Conservation (phyloP, 2,329 filamentous ascomycete genomes). For the Penicillium polonicum region DNA sequence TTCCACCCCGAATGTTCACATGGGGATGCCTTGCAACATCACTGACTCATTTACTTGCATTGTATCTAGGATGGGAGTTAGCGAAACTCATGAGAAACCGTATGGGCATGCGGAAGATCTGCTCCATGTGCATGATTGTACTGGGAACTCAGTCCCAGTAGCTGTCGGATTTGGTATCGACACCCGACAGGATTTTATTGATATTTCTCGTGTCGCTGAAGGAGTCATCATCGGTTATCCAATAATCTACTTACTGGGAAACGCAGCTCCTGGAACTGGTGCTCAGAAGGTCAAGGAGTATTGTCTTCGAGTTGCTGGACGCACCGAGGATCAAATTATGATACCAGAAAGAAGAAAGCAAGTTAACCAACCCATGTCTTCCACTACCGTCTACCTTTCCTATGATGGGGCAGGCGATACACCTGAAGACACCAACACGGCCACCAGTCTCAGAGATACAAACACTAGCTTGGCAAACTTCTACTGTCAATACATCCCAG, state of each 20-base stretch:
- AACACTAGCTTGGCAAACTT: conserved; percentile 77
- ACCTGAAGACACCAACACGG: not conserved
- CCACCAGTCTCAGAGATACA: too few species aligned
- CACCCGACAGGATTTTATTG: conserved; percentile 85
- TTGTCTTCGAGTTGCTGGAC: conserved; percentile 67
- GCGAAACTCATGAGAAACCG: conserved; percentile 78
- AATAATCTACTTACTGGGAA: conserved; percentile 74
- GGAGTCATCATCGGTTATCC: conserved; percentile 94
- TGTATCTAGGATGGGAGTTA: conserved; percentile 91
- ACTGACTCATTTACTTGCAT: conserved; percentile 98
- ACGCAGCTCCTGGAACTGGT: conserved; percentile 61
- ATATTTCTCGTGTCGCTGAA: conserved; percentile 75
- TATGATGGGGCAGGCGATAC: not conserved
- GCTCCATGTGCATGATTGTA: conserved; percentile 81
- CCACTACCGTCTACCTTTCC: conserved; percentile 49
- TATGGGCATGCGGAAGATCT: conserved; percentile 75
- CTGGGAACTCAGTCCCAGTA: conserved; percentile 72
- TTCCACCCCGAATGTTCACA: conserved; percentile 80
- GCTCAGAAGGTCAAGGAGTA: conserved; percentile 76
- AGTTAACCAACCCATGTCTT: conserved; percentile 23
- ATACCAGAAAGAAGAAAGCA: conserved; percentile 41
- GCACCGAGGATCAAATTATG: conserved; percentile 48
- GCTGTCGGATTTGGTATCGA: conserved; percentile 93
- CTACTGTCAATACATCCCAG: conserved; percentile 92
- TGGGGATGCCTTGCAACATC: conserved; percentile 89